Conservation (phyloP, 129 eudicot species). For the Erigeron canadensis region DNA sequence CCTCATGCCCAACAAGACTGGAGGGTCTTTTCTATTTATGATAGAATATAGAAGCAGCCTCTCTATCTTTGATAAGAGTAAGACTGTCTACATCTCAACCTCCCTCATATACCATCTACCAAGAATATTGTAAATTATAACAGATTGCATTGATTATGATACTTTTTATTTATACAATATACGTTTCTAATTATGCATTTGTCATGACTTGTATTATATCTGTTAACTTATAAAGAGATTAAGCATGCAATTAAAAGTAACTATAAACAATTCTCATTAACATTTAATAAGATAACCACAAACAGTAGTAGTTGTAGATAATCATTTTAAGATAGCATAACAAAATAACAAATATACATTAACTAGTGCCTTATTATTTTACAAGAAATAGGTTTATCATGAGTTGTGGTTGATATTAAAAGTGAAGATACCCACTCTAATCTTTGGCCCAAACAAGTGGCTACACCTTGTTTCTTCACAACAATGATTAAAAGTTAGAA, state of each 20-base stretch:
- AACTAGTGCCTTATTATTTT: not conserved
- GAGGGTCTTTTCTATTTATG: too few species aligned
- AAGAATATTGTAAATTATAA: slow-evolving; percentile 17
- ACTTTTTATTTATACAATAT: not conserved
- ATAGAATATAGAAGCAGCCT: too few species aligned
- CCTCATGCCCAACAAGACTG: too few species aligned
- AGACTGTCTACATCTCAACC: too few species aligned
- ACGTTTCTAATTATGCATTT: not conserved
- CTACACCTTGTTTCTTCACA: not conserved
- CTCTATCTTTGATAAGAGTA: too few species aligned
- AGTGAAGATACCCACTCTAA: slow-evolving; percentile 22
- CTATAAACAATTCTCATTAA: not conserved
- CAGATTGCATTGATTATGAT: slow-evolving; percentile 7
- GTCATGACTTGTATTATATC: not conserved
- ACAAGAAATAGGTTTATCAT: not conserved
- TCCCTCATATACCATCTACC: too few species aligned
- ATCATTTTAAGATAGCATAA: not conserved
- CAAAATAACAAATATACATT: not conserved
- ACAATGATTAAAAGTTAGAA: slow-evolving; percentile 14
- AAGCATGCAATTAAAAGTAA: not conserved
- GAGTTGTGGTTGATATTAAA: slow-evolving; percentile 26
- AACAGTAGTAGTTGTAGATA: not conserved
- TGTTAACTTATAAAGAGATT: not conserved
- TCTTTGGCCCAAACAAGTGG: slow-evolving; percentile 25
- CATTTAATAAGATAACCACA: not conserved